phyloP scores from a whole-genome alignment of 306 rosid genomes.

The Vigna hirtella region DNA sequence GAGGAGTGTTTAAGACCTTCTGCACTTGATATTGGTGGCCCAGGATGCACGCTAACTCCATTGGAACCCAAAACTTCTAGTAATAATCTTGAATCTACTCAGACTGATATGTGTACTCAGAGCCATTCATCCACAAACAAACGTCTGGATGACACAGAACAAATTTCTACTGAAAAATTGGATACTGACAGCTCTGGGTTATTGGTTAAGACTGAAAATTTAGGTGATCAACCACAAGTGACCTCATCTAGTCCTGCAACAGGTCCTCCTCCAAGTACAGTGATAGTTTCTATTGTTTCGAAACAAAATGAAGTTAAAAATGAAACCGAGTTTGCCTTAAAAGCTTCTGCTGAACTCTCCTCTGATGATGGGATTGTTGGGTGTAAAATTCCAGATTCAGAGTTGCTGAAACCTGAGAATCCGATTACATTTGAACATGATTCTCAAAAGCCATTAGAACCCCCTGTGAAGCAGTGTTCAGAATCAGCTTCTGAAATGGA shows the following conservation, averaged over 20 bases:
- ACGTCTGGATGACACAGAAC: conserved; percentile 34
- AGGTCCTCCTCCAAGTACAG: conserved; percentile 26
- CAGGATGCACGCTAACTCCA: conserved; percentile 37
- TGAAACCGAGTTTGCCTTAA: conserved; percentile 31
- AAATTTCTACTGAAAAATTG: conserved; percentile 31
- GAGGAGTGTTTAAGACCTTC: conserved; percentile 51
- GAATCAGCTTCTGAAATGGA: conserved; percentile 42
- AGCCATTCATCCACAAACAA: conserved; percentile 26
- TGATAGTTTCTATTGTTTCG: conserved; percentile 37
- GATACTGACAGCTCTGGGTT: conserved; percentile 28
- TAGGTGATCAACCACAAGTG: conserved; percentile 43
- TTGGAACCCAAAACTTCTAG: conserved; percentile 38
- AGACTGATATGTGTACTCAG: conserved; percentile 31
- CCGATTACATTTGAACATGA: background rate
- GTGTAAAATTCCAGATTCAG: conserved; percentile 31
- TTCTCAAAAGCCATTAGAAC: conserved; percentile 34
- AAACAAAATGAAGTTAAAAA: conserved; percentile 42
- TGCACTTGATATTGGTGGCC: conserved; percentile 38
- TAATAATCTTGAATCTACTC: conserved; percentile 31
- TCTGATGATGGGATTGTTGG: conserved; percentile 31
- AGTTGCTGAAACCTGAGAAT: conserved; percentile 26
- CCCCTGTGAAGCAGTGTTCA: conserved; percentile 20
- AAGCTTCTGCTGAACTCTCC: conserved; percentile 40
- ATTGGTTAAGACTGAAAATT: conserved; percentile 33
- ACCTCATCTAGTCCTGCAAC: conserved; percentile 36